Evolutionary conservation across 2,329 filamentous ascomycete genomes (phyloP), one percentile per base, ranked within the genome.

Genomic region (Tricladium varicosporioides): DNA sequence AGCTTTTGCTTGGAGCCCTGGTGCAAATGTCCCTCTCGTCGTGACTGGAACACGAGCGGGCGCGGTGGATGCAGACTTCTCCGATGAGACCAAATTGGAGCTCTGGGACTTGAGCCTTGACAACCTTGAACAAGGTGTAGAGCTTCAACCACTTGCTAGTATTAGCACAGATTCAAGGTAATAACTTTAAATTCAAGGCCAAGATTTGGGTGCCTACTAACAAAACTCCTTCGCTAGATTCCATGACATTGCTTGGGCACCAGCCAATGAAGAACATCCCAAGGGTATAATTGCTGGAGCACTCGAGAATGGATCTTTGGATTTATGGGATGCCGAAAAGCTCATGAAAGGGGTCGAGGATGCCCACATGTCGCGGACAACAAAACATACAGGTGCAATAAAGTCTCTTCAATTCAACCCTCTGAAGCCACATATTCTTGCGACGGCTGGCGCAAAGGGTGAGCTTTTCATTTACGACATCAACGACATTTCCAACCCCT

Each of bases 341-440:
- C 80, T 87, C 48, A 76, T 83, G 52, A 71, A 76, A 11, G 82
- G 83, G 58, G 77, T 75, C 19, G 75, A 78, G 9, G 89, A 95
- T 73, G 85, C 92, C n/a, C 80, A 91, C 64, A 87, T 97, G 68
- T 92, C 91, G 64, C 85, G 89, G 71, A 92, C 91, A 32, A 86
- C 86, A 51, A 96, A 97, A 75, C 94, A 99, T 74, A 92, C 84
- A 48, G 94, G 93, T 18, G 84, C 93, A 15, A 92, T 97, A 75
- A 97, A 97, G 76, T 86, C 94, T 27, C 79, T 99, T 60, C 92
- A 99, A 73, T 99, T 97, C 83, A 99, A 99, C 75, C 92, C 93
- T 10, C 83, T 91, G 74, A 88, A 92, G 72, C 87, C 92, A 27
- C 92, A 97, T 69, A 87, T 97, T 57, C 81, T 99, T 48, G 93